These are phyloP conservation scores for Davidsoniella eucalypti DNA, from an alignment of 2,329 filamentous ascomycete species.

Conservation along the genomic window DNA sequence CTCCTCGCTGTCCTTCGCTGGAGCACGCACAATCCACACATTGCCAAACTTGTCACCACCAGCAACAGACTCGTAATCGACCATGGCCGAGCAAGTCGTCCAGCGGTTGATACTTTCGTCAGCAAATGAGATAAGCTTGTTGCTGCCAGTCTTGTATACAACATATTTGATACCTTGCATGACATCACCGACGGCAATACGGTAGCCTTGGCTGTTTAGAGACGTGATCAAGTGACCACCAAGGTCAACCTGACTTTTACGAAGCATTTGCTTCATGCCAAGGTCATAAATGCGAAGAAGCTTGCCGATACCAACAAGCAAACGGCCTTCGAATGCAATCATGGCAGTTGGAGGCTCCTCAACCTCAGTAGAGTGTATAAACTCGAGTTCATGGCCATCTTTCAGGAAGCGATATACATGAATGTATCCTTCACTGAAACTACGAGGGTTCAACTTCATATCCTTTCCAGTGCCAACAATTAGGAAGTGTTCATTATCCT, in stretches of 20 bases:
- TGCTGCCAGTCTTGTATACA: conserved; percentile 83
- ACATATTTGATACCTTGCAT: conserved; percentile 84
- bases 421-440: conserved; percentile 65
- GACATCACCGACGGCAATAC: conserved; percentile 83
- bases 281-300: conserved; percentile 80
- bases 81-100: conserved; percentile 83
- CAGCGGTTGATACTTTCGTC: conserved; percentile 82
- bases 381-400: conserved; percentile 74
- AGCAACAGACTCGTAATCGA: conserved; percentile 91
- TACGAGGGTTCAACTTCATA: conserved; percentile 60
- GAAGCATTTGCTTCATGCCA: conserved; percentile 78
- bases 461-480: conserved; percentile 90
- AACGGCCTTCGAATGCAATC: conserved; percentile 77
- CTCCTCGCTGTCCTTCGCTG: conserved; percentile 69
- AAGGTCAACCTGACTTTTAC: conserved; percentile 74
- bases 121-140: conserved; percentile 80
- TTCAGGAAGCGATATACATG: conserved; percentile 85
- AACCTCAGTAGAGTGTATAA: conserved; percentile 91
- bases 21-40: conserved; percentile 79
- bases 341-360: conserved; percentile 83
- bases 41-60: conserved; percentile 98
- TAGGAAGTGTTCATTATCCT: conserved; percentile 80
- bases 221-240: conserved; percentile 72
- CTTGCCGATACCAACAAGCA: conserved; percentile 72
- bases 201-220: conserved; percentile 75